phyloP scores from a whole-genome alignment of 805 yeast genomes.

The Blastobotrys americana region DNA sequence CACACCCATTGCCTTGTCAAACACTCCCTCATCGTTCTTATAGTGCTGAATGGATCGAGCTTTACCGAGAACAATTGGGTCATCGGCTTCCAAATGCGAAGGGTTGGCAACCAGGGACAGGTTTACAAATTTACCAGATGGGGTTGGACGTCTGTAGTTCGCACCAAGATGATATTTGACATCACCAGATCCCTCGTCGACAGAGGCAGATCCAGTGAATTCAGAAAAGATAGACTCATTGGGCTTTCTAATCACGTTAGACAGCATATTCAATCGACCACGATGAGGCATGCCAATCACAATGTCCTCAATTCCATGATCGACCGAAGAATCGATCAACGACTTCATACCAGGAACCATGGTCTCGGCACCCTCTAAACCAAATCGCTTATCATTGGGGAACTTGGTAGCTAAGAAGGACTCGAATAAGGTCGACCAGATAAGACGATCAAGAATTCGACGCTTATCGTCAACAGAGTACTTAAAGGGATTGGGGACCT shows the following conservation, averaged over 20 bases:
- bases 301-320: conserved; percentile 83
- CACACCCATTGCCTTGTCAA: conserved; percentile 82
- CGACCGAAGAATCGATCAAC: conserved; percentile 83
- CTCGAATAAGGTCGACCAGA: conserved; percentile 96
- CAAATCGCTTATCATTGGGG: conserved; percentile 98
- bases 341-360: conserved; percentile 96
- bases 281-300: conserved; percentile 99
- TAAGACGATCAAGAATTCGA: conserved; percentile 90
- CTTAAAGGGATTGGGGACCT: conserved; percentile 80
- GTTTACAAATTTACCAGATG: conserved; percentile 94
- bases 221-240: conserved; percentile 96
- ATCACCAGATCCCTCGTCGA: conserved; percentile 97
- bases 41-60: conserved; percentile 92
- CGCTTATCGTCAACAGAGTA: conserved; percentile 85
- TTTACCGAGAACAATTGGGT: conserved; percentile 97
- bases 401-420: conserved; percentile 86
- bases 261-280: conserved; percentile 96
- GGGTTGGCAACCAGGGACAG: conserved; percentile 97
- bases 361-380: conserved; percentile 97
- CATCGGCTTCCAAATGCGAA: conserved; percentile 98
- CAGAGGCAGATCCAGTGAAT: conserved; percentile 82
- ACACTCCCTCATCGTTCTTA: conserved; percentile 77
- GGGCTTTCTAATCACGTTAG: conserved; percentile 97
- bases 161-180: conserved; percentile 98
- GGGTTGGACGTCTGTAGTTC: conserved; percentile 98